Conservation (phyloP, 2,329 filamentous ascomycete species). For the Scedosporium dehoogii region DNA sequence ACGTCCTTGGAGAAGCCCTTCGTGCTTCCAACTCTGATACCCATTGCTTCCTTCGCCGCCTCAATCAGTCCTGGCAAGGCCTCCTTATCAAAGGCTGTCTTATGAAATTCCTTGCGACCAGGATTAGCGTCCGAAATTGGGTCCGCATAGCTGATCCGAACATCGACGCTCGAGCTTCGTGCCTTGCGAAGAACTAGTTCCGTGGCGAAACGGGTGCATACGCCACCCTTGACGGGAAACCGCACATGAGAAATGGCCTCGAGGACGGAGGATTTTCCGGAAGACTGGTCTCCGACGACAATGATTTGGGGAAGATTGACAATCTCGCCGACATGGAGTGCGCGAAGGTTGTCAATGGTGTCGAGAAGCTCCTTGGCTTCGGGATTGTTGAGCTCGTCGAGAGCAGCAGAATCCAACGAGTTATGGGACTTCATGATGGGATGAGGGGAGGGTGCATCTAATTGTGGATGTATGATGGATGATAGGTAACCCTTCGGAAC, state of each 20-base stretch:
- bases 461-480: not conserved
- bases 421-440: not conserved
- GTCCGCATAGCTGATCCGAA: conserved; percentile 30
- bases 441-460: not conserved
- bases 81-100: conserved; percentile 24
- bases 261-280: conserved; percentile 55
- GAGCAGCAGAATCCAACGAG: conserved; percentile 16
- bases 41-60: conserved; percentile 40
- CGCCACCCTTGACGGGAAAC: conserved; percentile 43
- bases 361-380: conserved; percentile 40
- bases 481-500: too few relatives aligned
- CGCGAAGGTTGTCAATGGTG: conserved; percentile 39
- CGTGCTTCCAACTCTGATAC: conserved; percentile 19
- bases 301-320: conserved; percentile 44
- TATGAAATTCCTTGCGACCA: conserved; percentile 15
- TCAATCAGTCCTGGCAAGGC: conserved; percentile 39
- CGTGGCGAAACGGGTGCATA: conserved; percentile 53
- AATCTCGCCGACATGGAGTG: conserved; percentile 35
- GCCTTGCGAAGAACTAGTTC: conserved; percentile 43
- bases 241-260: conserved; percentile 53
- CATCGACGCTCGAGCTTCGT: conserved; percentile 22
- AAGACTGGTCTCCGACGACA: conserved; percentile 50
- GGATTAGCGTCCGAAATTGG: conserved; percentile 11
- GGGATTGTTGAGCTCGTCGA: conserved; percentile 29
- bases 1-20: conserved; percentile 33